Evolutionary conservation across 1,139 yeast species (phyloP).

Genomic region (Suhomyces anneliseae): DNA sequence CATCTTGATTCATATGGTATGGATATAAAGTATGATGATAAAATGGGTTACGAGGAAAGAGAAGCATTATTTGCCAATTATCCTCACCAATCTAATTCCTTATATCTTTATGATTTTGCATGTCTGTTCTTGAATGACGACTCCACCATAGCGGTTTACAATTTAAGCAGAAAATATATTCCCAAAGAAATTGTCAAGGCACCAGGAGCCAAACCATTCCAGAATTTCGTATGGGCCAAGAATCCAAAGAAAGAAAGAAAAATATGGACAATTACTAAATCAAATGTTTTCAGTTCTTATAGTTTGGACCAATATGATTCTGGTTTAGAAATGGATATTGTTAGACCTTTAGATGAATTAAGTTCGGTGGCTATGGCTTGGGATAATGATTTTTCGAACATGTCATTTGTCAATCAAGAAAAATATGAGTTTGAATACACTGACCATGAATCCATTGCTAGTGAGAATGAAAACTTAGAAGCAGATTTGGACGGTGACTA

Average conservation of each 20-base stretch:
- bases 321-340: slow-evolving; percentile 30
- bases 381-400: slow-evolving; percentile 46
- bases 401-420: slow-evolving; percentile 56
- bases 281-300: slow-evolving; percentile 52
- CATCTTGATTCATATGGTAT: slow-evolving; percentile 2
- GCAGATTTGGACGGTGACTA: slow-evolving; percentile 4
- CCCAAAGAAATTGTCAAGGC: slow-evolving; percentile 69
- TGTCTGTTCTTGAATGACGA: slow-evolving; percentile 78
- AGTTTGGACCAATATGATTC: slow-evolving; percentile 42
- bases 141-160: slow-evolving; percentile 71
- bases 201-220: slow-evolving; percentile 46
- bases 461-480: slow-evolving; percentile 9
- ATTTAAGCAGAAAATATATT: slow-evolving; percentile 67
- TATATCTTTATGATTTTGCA: slow-evolving; percentile 65
- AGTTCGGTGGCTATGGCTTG: slow-evolving; percentile 57
- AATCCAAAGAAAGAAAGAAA: slow-evolving; percentile 25
- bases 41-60: slow-evolving; percentile 26
- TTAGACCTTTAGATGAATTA: slow-evolving; percentile 54
- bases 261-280: slow-evolving; percentile 47
- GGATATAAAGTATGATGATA: slow-evolving; percentile 14
- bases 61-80: slow-evolving; percentile 21
- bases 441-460: slow-evolving; percentile 13
- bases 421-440: slow-evolving; percentile 39
- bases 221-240: slow-evolving; percentile 46
- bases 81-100: slow-evolving; percentile 15